Percentiles rank a stretch among this genome's conserved stretches.
These are phyloP conservation scores for Ganoderma lingzhi DNA, from an alignment of 1,284 basidiomycete genomes.

Conservation along the genomic window DNA sequence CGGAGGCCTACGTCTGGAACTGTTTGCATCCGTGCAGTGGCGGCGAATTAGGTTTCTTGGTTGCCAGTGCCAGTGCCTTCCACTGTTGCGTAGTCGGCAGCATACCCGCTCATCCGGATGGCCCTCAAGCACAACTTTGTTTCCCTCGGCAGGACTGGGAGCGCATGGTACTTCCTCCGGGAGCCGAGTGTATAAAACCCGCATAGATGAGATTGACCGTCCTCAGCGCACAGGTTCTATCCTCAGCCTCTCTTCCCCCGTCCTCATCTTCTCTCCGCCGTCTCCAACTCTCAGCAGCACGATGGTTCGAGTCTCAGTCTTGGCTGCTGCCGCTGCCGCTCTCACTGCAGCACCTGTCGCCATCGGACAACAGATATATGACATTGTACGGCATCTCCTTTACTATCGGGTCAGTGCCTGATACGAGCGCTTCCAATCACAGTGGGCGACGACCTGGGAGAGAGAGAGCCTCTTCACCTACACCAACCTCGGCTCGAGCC, in stretches of 20 bases:
- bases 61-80: constrained; percentile 1
- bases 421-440: not conserved
- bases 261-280: constrained; percentile 13
- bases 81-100: not conserved
- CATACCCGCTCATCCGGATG: not conserved
- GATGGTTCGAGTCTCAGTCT: constrained; percentile 26
- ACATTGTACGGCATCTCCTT: constrained; percentile 41
- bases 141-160: not conserved
- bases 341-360: constrained; percentile 23
- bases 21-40: constrained; percentile 3
- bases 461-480: constrained; percentile 45
- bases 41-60: constrained; percentile 5
- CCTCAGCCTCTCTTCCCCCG: constrained; percentile 1
- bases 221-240: not conserved
- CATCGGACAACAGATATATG: constrained; percentile 45
- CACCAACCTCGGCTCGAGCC: constrained; percentile 38
- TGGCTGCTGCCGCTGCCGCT: constrained; percentile 10
- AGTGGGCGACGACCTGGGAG: constrained; percentile 51
- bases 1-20: not conserved
- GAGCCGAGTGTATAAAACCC: constrained; percentile 1
- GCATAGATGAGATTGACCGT: not conserved
- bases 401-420: constrained; percentile 2
- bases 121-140: not conserved
- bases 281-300: constrained; percentile 12
- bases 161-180: not conserved